Percentiles rank a stretch among this genome's conserved stretches.
phyloP scores from a whole-genome alignment of 768 basidiomycete species.

The Russula emetica region DNA sequence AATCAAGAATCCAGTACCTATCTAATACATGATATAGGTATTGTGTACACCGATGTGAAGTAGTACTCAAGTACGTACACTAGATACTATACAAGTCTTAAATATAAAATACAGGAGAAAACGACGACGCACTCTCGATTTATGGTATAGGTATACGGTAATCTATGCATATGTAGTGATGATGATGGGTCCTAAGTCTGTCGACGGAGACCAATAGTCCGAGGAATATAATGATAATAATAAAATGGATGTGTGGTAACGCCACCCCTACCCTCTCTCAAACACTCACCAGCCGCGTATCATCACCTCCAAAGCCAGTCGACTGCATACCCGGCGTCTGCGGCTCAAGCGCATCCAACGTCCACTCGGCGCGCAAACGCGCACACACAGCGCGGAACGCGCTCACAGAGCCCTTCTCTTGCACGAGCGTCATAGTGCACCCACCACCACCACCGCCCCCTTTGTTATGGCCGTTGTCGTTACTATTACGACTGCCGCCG shows the following conservation, averaged over 20 bases:
- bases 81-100: background rate
- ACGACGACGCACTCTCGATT: background rate
- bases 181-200: background rate
- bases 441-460: slow-evolving; percentile 38
- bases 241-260: background rate
- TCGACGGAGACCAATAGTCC: background rate
- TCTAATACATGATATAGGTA: background rate
- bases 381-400: slow-evolving; percentile 78
- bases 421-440: slow-evolving; percentile 71
- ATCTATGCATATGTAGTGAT: slow-evolving; percentile 2
- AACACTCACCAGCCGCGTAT: slow-evolving; percentile 8
- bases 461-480: slow-evolving; percentile 21
- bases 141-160: background rate
- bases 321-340: slow-evolving; percentile 20
- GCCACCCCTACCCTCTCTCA: background rate
- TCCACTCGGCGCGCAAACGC: slow-evolving; percentile 67
- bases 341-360: slow-evolving; percentile 35
- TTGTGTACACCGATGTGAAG: background rate
- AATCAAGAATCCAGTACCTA: too few relatives aligned
- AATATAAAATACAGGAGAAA: background rate
- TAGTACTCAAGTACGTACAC: background rate
- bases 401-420: slow-evolving; percentile 88
- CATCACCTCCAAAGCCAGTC: slow-evolving; percentile 19
- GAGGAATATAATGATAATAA: slow-evolving; percentile 8
- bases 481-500: slow-evolving; percentile 25